A percentile compares a stretch with the other conserved stretches of the same genome.
Evolutionary conservation across 1,284 basidiomycete genomes (phyloP).

Genomic region (Lentinula novae-zelandiae): DNA sequence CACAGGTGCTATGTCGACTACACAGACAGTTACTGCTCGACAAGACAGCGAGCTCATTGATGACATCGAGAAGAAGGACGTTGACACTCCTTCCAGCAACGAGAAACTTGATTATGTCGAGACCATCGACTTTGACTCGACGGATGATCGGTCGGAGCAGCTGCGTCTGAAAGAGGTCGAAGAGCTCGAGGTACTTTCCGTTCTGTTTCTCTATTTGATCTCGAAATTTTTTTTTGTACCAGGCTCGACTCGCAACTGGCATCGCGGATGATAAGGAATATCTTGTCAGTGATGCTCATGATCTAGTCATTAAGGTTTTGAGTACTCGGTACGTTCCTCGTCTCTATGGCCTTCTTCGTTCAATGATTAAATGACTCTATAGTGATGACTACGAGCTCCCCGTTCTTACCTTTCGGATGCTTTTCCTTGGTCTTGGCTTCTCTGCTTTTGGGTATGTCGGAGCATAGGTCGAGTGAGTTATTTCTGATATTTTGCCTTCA

Average conservation of each 20-base stretch:
- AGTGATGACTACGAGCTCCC: conserved; percentile 18
- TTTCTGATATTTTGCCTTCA: not conserved
- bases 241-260: conserved; percentile 16
- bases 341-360: not conserved
- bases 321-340: conserved; percentile 15
- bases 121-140: not conserved
- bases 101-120: conserved; percentile 1
- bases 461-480: not conserved
- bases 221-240: not conserved
- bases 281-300: conserved; percentile 15
- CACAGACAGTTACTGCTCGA: not conserved
- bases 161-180: conserved; percentile 5
- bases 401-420: conserved; percentile 17
- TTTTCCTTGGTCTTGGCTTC: conserved; percentile 16
- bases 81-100: not conserved
- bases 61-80: conserved; percentile 2
- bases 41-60: conserved; percentile 3
- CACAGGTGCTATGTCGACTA: not conserved
- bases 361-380: not conserved
- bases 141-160: not conserved
- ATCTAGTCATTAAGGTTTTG: conserved; percentile 18
- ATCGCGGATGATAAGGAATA: conserved; percentile 14
- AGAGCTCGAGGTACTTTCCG: conserved; percentile 2
- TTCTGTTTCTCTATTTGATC: not conserved
- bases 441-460: conserved; percentile 13